Conservation (phyloP, 345 rosid genomes). For the Salix udensis region DNA sequence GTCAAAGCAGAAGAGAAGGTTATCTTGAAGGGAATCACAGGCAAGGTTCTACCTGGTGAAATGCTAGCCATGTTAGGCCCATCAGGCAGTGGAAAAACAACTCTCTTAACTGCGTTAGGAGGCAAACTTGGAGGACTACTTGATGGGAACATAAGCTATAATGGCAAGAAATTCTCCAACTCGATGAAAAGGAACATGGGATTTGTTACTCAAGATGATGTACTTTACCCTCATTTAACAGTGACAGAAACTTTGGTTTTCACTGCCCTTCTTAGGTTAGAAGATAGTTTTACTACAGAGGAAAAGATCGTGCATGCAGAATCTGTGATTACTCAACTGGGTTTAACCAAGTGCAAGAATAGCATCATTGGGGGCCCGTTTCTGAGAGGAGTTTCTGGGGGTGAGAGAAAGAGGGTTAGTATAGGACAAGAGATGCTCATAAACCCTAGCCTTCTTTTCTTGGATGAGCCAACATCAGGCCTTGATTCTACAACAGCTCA, state of each 20-base stretch:
- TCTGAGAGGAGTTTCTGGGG: constrained; percentile 52
- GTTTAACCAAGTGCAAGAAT: constrained; percentile 43
- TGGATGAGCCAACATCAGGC: constrained; percentile 60
- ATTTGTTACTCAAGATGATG: constrained; percentile 63
- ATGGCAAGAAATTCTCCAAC: constrained; percentile 40
- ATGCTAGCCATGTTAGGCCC: constrained; percentile 61
- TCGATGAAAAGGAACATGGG: constrained; percentile 42
- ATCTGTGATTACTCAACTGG: constrained; percentile 39
- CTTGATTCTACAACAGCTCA: constrained; percentile 60
- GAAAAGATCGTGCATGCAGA: constrained; percentile 47
- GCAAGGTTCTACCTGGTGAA: constrained; percentile 49
- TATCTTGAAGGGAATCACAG: constrained; percentile 49
- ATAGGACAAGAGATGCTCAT: constrained; percentile 58
- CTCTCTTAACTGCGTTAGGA: constrained; percentile 47
- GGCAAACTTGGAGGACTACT: constrained; percentile 41
- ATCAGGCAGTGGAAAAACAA: constrained; percentile 59
- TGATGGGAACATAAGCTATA: constrained; percentile 43
- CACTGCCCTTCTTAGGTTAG: constrained; percentile 36
- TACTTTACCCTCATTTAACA: constrained; percentile 49
- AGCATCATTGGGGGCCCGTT: constrained; percentile 39
- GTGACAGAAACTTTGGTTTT: constrained; percentile 53
- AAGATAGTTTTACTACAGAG: constrained; percentile 23
- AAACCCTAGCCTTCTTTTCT: constrained; percentile 48
- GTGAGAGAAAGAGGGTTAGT: constrained; percentile 55
- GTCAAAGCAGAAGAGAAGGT: constrained; percentile 32